Evolutionary conservation across 2,329 filamentous ascomycete species (phyloP), one percentile per base, ranked within the genome.

Genomic region (Clonostachys rosea): DNA sequence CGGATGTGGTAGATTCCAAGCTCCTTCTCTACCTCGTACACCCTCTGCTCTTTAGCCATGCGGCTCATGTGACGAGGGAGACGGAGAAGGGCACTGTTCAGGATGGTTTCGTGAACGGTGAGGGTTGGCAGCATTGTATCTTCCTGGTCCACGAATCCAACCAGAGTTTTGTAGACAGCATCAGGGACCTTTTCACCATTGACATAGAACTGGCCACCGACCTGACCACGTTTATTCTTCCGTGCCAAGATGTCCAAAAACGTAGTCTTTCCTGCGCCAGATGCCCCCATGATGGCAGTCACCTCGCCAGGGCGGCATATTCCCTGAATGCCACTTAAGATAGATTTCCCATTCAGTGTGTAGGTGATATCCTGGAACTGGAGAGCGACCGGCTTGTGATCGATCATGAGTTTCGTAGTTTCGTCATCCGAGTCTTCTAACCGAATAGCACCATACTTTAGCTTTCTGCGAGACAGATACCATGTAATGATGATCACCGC

Each of bases 91-190:
- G 94, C 94, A 59, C 92, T 97, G 57, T 89, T 96, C 53, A 96
- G 75, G 51, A 99, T 99, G 0, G 94, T 99, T 68, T 99, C 94
- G 64, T 99, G 94, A 9, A 99, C 94, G 0, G 94, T 99, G 55
- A 99, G 74, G 1, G 94, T 99, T 0, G 94, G 86, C 40, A 99
- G 76, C 84, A 99, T 92, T 6, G 92, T 95, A 62, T 99, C 94
- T 61, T 99, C 94, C 69, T 99, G 94, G 58, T 99, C 94, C 39
- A 99, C 94, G 58, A 97, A 99, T 18, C 95, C 94, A 54, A 96
- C 87, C 45, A 97, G 90, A 51, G 83, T 91, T 62, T 88, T 89
- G 70, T 94, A 99, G 52, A 96, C 89, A 33, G 80, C 67, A 62
- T 96, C 89, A 34, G 75, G 76, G 36, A 97, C 84, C 64, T 89